A percentile compares a stretch with the other conserved stretches of the same genome.
These are phyloP conservation scores for Penicillium sp. DNA, from an alignment of 2,329 filamentous ascomycete genomes.

Conservation along the genomic window DNA sequence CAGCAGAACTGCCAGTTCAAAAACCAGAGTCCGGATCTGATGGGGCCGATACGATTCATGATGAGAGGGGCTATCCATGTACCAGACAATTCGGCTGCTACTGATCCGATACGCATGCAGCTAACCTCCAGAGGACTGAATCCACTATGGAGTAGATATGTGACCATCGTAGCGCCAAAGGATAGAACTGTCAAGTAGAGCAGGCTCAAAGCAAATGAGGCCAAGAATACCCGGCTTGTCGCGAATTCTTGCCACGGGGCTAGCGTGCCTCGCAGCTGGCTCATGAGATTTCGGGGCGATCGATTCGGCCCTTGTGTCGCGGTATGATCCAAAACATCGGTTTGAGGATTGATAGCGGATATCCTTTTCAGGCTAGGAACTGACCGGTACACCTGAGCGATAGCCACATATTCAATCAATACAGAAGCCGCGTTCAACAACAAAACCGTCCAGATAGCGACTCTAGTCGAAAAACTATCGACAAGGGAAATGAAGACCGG, in stretches of 20 bases:
- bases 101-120: slow-evolving; percentile 51
- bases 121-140: slow-evolving; percentile 56
- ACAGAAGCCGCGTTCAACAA: slow-evolving; percentile 48
- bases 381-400: slow-evolving; percentile 34
- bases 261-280: slow-evolving; percentile 9
- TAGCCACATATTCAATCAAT: slow-evolving; percentile 46
- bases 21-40: slow-evolving; percentile 73
- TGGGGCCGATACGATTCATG: slow-evolving; percentile 57
- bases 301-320: slow-evolving; percentile 36
- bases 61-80: slow-evolving; percentile 57
- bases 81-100: slow-evolving; percentile 57
- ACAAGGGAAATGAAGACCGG: slow-evolving; percentile 57
- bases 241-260: slow-evolving; percentile 34
- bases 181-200: slow-evolving; percentile 61
- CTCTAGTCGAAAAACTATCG: slow-evolving; percentile 47
- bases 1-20: slow-evolving; percentile 69
- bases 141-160: slow-evolving; percentile 56
- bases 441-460: slow-evolving; percentile 54
- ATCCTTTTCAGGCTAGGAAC: slow-evolving; percentile 17
- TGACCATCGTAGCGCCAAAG: slow-evolving; percentile 60
- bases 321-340: not conserved
- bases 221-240: slow-evolving; percentile 39
- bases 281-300: slow-evolving; percentile 26
- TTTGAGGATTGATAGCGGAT: not conserved
- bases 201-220: slow-evolving; percentile 56